These are phyloP conservation scores for Vanrija sp. DNA, from an alignment of 1,284 basidiomycete genomes.

Conservation along the genomic window DNA sequence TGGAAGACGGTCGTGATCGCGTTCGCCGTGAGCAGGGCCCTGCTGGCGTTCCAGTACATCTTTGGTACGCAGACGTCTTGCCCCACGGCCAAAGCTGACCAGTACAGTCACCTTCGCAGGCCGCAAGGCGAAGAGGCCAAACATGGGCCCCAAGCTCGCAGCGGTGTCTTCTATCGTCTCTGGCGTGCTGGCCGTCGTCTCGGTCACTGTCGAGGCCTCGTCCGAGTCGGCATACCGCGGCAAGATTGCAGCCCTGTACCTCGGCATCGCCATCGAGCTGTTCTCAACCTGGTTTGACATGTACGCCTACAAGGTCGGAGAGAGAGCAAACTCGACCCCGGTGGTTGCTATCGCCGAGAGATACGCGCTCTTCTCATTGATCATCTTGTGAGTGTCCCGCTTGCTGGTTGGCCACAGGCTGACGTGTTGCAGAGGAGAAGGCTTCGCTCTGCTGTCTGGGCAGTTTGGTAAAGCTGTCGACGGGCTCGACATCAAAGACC, in stretches of 20 bases:
- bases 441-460: slow-evolving; percentile 23
- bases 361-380: slow-evolving; percentile 33
- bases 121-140: background rate
- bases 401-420: background rate
- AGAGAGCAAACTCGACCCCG: background rate
- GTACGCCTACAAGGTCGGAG: slow-evolving; percentile 1
- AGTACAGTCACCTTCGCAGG: background rate
- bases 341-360: slow-evolving; percentile 4
- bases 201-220: slow-evolving; percentile 13
- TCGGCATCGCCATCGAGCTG: slow-evolving; percentile 20
- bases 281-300: slow-evolving; percentile 1
- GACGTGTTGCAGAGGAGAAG: slow-evolving; percentile 23
- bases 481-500: slow-evolving; percentile 1
- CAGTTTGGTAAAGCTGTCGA: slow-evolving; percentile 13
- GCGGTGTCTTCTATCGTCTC: slow-evolving; percentile 3
- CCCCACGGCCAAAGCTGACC: background rate
- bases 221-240: background rate
- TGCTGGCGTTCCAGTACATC: slow-evolving; percentile 21
- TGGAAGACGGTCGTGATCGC: slow-evolving; percentile 23
- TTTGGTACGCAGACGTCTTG: background rate
- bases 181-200: slow-evolving; percentile 11
- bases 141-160: background rate
- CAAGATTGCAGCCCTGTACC: slow-evolving; percentile 33
- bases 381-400: slow-evolving; percentile 25
- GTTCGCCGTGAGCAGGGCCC: slow-evolving; percentile 15